phyloP scores from a whole-genome alignment of 75 land plant genomes.

The Adiantum capillusveneris region DNA sequence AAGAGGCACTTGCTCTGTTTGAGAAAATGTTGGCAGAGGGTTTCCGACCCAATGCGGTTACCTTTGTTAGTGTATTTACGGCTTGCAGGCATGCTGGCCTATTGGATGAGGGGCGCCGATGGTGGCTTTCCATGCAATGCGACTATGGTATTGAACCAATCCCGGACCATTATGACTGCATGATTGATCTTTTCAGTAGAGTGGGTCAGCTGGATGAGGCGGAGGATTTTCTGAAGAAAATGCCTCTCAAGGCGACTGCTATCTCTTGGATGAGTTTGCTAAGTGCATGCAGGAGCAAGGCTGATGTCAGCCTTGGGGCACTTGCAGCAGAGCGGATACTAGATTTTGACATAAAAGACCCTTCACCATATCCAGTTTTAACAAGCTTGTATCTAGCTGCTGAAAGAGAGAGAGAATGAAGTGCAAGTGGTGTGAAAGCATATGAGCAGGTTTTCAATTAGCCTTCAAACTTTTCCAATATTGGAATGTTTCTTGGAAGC shows the following conservation, averaged over 20 bases:
- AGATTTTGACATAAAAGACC: constrained; percentile 35
- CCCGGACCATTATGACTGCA: constrained; percentile 52
- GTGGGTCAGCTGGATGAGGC: constrained; percentile 46
- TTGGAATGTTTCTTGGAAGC: too few species aligned
- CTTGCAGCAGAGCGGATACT: constrained; percentile 37
- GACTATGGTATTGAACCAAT: constrained; percentile 43
- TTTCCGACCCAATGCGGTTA: constrained; percentile 40
- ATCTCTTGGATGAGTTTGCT: constrained; percentile 49
- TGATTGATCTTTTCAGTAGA: constrained; percentile 64
- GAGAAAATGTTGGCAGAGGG: constrained; percentile 24
- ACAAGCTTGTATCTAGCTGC: not conserved
- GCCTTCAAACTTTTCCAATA: too few species aligned
- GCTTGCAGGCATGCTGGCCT: constrained; percentile 67
- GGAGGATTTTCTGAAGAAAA: constrained; percentile 46
- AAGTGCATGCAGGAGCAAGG: constrained; percentile 53
- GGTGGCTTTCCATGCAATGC: constrained; percentile 34
- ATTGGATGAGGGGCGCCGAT: constrained; percentile 35
- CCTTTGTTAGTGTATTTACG: constrained; percentile 41
- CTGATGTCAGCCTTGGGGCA: constrained; percentile 42
- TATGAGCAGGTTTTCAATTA: too few species aligned
- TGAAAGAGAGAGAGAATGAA: too few species aligned
- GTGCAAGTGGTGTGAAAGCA: too few species aligned
- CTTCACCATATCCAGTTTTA: not conserved
- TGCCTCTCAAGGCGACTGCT: constrained; percentile 44
- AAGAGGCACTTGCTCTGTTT: constrained; percentile 43